Evolutionary conservation across 1,139 yeast genomes (phyloP).

Genomic region (Nematodospora anomalae): DNA sequence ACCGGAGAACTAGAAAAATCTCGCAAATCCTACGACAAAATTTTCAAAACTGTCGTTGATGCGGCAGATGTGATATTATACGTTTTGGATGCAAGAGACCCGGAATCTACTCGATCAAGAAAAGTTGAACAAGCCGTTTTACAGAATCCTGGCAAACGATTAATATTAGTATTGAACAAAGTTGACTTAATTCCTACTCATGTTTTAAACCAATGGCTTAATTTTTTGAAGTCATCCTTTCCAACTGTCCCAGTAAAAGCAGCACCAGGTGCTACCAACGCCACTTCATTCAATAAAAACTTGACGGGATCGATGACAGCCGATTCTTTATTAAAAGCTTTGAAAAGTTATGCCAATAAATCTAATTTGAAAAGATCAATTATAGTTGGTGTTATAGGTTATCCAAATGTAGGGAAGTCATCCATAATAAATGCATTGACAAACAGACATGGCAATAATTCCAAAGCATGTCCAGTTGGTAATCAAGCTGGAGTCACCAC

Average conservation of each 20-base stretch:
- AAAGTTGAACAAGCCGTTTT: conserved; percentile 89
- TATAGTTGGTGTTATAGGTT: conserved; percentile 93
- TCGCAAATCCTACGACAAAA: conserved; percentile 89
- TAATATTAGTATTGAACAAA: conserved; percentile 83
- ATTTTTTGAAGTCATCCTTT: conserved; percentile 74
- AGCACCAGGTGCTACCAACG: conserved; percentile 51
- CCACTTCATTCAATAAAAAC: conserved; percentile 73
- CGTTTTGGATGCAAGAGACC: conserved; percentile 96
- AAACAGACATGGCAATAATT: conserved; percentile 68
- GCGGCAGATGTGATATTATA: conserved; percentile 87
- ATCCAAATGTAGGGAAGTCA: conserved; percentile 92
- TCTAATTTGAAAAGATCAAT: conserved; percentile 88
- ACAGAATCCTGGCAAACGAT: conserved; percentile 73
- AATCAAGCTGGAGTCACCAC: conserved; percentile 98
- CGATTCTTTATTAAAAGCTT: conserved; percentile 68
- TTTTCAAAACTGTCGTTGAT: conserved; percentile 79
- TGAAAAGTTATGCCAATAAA: conserved; percentile 82
- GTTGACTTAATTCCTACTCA: conserved; percentile 89
- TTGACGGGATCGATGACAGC: conserved; percentile 75
- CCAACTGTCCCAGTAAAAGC: conserved; percentile 91
- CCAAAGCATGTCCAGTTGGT: conserved; percentile 91
- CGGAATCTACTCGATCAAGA: conserved; percentile 90
- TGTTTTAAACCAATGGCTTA: conserved; percentile 81
- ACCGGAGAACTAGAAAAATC: conserved; percentile 62
- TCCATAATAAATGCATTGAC: conserved; percentile 90